These are phyloP conservation scores for Flaveria brownii DNA, from an alignment of 129 eudicot species.

Conservation along the genomic window DNA sequence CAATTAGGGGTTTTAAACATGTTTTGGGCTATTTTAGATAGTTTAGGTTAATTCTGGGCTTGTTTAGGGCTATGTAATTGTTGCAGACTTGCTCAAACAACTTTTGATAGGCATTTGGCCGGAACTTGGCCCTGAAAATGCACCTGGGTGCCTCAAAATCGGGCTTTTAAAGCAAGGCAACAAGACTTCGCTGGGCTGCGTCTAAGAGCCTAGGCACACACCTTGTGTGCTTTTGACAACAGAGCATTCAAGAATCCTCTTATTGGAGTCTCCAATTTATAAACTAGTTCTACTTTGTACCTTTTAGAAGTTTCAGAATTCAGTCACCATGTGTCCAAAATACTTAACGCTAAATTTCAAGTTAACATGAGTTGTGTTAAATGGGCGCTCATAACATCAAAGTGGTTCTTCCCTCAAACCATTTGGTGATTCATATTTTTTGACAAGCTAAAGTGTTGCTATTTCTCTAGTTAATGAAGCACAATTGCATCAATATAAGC, in stretches of 20 bases:
- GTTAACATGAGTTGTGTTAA: neutral
- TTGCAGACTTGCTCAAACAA: no score
- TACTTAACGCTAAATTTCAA: neutral
- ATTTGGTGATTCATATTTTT: neutral
- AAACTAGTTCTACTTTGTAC: slow-evolving; percentile 5
- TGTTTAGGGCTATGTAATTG: no score
- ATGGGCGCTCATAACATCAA: slow-evolving; percentile 11
- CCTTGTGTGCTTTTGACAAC: no score
- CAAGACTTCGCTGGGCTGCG: no score
- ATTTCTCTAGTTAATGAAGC: neutral
- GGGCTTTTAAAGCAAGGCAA: no score
- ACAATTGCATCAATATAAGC: neutral
- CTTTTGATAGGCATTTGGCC: no score
- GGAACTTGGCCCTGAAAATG: no score
- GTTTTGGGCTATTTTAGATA: no score
- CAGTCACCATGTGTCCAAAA: neutral
- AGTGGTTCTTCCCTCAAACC: neutral
- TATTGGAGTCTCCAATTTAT: neutral
- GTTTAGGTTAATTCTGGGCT: no score
- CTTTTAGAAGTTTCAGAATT: neutral
- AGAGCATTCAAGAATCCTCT: neutral
- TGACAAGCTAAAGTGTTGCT: neutral
- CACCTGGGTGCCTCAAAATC: no score
- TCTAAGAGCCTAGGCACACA: no score
- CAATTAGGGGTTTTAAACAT: no score